phyloP scores from a whole-genome alignment of 768 basidiomycete genomes.

The Lactarius pseudohatsudake region DNA sequence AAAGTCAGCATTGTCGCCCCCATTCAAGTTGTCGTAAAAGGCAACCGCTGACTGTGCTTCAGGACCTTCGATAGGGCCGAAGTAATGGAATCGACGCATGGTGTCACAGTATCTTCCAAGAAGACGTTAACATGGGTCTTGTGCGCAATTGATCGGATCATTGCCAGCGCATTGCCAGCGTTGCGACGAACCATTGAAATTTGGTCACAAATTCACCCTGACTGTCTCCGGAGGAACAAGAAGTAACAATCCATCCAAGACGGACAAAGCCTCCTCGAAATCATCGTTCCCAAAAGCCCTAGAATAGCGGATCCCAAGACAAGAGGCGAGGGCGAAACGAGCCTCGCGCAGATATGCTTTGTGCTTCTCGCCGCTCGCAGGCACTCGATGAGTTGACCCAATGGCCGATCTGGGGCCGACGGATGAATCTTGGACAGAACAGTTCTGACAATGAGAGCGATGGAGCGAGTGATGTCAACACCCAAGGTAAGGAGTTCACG shows the following conservation, averaged over 20 bases:
- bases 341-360: not conserved
- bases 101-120: no score
- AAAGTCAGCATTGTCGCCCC: no score
- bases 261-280: not conserved
- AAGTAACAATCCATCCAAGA: not conserved
- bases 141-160: not conserved
- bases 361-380: not conserved
- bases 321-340: not conserved
- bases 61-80: no score
- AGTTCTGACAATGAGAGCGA: not conserved
- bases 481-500: not conserved
- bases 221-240: not conserved
- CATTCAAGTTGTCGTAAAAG: no score
- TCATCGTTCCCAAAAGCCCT: not conserved
- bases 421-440: not conserved
- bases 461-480: not conserved
- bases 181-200: not conserved
- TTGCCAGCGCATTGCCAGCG: not conserved
- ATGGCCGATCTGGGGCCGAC: not conserved
- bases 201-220: not conserved
- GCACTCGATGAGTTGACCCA: not conserved
- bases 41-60: no score
- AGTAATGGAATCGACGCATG: no score
- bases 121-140: not conserved
- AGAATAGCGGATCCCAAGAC: not conserved